Base-by-base conservation (phyloP, 2,329 filamentous ascomycete genomes). In the Phialophora expanda region DNA sequence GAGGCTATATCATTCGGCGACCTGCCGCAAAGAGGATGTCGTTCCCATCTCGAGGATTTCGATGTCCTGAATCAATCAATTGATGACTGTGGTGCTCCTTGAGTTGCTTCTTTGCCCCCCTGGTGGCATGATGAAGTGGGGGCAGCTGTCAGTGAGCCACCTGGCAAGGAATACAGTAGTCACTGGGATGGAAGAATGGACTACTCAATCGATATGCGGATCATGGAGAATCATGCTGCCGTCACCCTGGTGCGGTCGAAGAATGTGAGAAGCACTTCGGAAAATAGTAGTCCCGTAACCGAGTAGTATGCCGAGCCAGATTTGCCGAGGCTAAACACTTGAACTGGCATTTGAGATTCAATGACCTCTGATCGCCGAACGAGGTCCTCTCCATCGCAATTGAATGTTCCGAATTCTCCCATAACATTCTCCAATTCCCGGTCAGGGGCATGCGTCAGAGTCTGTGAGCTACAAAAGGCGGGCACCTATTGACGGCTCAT, bases 391-490 rank as follows among this genome's bases (percentile, higher is more conserved):
- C 38, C 38, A 51, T 60, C 53, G 20, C 41, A 7, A 22, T 38
- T 60, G 12, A 51, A 30, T 54, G 24, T 61, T 63, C 61, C 61
- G 61, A 66, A 50, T 28, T 61, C 51, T 41, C 55, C 65, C 65
- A 60, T 64, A 41, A 22, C 20, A 30, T 60, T 60, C 48, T 51
- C 61, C 65, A 60, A 62, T 61, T 61, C 41, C 51, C 26, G 54
- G 7, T 57, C 44, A 17, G 58, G 41, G 53, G 38, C 57, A 65
- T 62, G 54, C 54, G 64, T 62, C 58, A 57, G 51, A 55, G 24
- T 20, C 17, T 41, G 58, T 46, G 48, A 61, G 3, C 46, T 66
- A 62, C 59, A 61, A 66, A 62, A 59, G 56, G 63, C 58, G 63
- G 63, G 62, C 57, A 65, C 62, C 59, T 38, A 56, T 66, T 48